Evolutionary conservation across 169 alveolate species (phyloP).

Genomic region (Blepharisma undulans): DNA sequence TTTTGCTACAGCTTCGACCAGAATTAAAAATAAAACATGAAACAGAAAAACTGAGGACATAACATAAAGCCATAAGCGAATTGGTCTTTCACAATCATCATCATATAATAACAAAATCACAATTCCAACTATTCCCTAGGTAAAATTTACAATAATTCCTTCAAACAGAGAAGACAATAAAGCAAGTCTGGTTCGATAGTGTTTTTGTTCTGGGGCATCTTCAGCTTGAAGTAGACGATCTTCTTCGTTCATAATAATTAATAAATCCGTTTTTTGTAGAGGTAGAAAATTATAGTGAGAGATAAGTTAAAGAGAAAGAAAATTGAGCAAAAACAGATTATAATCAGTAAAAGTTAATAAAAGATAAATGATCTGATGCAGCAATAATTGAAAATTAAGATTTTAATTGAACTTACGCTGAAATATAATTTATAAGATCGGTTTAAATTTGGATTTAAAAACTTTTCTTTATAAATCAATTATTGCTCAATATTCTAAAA

Average conservation of each 20-base stretch:
- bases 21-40: not conserved
- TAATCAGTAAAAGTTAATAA: too few relatives aligned
- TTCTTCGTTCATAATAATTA: not conserved
- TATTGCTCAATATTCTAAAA: too few relatives aligned
- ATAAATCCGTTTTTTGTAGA: not conserved
- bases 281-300: not conserved
- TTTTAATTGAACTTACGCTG: not conserved
- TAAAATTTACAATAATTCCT: not conserved
- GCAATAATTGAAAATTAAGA: not conserved
- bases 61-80: slow-evolving; percentile 5
- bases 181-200: not conserved
- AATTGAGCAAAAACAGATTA: not conserved
- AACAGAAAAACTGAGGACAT: not conserved
- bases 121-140: not conserved
- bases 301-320: not conserved
- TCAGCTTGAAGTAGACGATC: not conserved
- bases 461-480: too few relatives aligned
- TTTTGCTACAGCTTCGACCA: not conserved
- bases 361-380: not conserved
- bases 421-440: too few relatives aligned
- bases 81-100: slow-evolving; percentile 23
- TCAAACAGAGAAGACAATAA: not conserved
- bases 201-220: not conserved
- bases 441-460: too few relatives aligned
- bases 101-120: not conserved